Evolutionary conservation across 106 monocot genomes (phyloP), one percentile per base, ranked within the genome.

Genomic region (Gastrodia elata): DNA sequence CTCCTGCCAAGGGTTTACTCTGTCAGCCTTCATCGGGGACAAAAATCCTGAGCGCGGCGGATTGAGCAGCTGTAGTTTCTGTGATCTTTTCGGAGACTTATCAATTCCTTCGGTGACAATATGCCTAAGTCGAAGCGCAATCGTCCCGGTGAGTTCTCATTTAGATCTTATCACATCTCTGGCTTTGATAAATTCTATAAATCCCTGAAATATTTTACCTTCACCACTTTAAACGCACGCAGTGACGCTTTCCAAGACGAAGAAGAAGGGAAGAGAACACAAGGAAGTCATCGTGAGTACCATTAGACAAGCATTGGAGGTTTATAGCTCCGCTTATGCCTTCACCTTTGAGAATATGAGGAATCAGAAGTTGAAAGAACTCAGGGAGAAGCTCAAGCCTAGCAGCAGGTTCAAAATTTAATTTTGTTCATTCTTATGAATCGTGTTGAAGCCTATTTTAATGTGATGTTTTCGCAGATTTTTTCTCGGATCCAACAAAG

Each of bases 241-340:
- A 98, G 97, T 98, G 16, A 98, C 97, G 18, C 76, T 93, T 43
- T 98, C 97, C 4, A 98, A 93, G 71, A 93, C 97, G 36, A 98
- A 90, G 88, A 98, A 98, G 75, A 93, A 93, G 80, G 97, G 90
- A 7, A 84, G 74, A 64, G 83, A 74, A 58, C 93, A 86, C 72
- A 98, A 93, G 79, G 97, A 93, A 73, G 70, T 67, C 2, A 43
- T 98, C 42, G 86, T 88, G 34, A 80, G 64, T 65, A 52, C 76
- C 0, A 85, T 98, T 57, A 90, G 82, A 73, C 81, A 98, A 70
- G 90, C 90, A 2, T 25, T 88, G 25, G 90, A 93, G n/a, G 76
- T 77, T 22, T 87, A 88, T 67, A 71, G 55, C 37, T 84, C 83
- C 24, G 88, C 81, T 30, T 93, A 91, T 77, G 87, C 79, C 30